A percentile compares a stretch with the other conserved stretches of the same genome.
Conservation (phyloP, 2,329 filamentous ascomycete genomes). For the Aspergillus fischeri region DNA sequence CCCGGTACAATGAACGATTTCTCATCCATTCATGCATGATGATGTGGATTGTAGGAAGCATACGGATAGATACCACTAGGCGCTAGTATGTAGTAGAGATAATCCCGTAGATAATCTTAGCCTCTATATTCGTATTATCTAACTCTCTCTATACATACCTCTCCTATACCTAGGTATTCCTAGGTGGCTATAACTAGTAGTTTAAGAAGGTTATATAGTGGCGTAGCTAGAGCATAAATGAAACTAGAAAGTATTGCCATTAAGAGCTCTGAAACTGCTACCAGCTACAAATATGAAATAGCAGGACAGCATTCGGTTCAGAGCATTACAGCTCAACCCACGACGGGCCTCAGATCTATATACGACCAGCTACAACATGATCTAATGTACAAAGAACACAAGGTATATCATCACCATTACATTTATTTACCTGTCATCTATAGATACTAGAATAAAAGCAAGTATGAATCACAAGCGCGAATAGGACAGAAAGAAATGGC, state of each 20-base stretch:
- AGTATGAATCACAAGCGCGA: constrained; percentile 7
- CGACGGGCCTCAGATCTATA: background rate
- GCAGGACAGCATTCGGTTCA: background rate
- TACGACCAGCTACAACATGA: constrained; percentile 1
- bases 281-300: background rate
- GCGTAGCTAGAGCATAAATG: no score
- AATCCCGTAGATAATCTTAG: no score
- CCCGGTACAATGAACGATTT: no score
- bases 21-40: no score
- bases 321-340: background rate
- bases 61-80: no score
- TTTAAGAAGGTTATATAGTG: no score
- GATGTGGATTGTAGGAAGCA: no score
- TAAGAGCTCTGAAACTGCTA: background rate
- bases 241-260: background rate
- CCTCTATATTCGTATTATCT: no score
- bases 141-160: no score
- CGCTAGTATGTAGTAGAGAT: no score
- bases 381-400: constrained; percentile 1
- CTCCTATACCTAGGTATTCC: no score
- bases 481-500: constrained; percentile 1
- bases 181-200: no score
- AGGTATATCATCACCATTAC: constrained; percentile 15
- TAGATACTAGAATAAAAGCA: constrained; percentile 14
- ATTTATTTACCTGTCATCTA: constrained; percentile 17